A percentile compares a stretch with the other conserved stretches of the same genome.
Conservation (phyloP, 2,329 filamentous ascomycete species). For the Penicillium sclerotigenum region DNA sequence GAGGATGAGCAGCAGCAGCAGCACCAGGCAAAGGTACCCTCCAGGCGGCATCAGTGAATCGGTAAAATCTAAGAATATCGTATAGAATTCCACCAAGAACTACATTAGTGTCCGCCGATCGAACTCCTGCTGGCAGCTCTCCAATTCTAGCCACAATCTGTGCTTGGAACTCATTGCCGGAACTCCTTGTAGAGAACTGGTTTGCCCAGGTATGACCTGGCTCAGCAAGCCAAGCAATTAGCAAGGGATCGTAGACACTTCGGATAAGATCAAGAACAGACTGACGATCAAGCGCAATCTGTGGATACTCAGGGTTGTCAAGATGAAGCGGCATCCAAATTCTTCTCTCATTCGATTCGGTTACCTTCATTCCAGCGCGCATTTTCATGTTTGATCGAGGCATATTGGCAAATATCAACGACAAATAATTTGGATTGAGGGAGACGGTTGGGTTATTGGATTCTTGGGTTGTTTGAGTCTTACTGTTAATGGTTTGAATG, state of each 20-base stretch:
- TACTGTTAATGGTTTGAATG: background rate
- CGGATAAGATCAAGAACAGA: background rate
- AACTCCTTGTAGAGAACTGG: background rate
- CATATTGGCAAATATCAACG: background rate
- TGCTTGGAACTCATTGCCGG: background rate
- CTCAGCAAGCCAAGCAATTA: background rate
- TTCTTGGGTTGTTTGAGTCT: background rate
- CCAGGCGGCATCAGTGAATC: background rate
- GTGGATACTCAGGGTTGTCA: background rate
- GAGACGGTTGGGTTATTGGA: background rate
- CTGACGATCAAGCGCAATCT: background rate
- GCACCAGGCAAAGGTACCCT: background rate
- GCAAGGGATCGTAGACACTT: background rate
- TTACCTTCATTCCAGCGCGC: fast-evolving
- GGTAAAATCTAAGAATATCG: background rate
- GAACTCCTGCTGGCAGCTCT: background rate
- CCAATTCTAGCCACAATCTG: background rate
- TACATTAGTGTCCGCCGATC: background rate
- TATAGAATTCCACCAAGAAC: background rate
- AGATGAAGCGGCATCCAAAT: background rate
- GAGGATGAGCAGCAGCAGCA: background rate
- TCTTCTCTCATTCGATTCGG: fast-evolving
- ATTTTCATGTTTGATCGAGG: background rate
- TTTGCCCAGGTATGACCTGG: background rate
- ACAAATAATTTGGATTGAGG: background rate